These are phyloP conservation scores for Oropetium thomaeum DNA, from an alignment of 176 grass and related monocot genomes.

Conservation along the genomic window DNA sequence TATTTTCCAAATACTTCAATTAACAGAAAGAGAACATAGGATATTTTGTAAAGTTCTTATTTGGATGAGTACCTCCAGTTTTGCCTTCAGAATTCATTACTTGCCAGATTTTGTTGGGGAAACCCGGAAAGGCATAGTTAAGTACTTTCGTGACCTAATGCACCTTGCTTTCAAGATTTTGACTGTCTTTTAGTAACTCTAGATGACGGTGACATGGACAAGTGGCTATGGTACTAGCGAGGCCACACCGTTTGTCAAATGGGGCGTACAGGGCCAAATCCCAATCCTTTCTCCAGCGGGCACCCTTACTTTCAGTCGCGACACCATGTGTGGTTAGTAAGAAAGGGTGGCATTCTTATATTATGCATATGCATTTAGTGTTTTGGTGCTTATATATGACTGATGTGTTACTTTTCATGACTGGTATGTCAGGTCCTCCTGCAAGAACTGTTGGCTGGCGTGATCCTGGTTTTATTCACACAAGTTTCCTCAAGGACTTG, in stretches of 20 bases:
- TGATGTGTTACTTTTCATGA: slow-evolving; percentile 2
- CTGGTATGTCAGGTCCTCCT: slow-evolving; percentile 58
- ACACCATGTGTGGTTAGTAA: slow-evolving; percentile 81
- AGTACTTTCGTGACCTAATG: neutral
- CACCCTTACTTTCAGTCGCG: slow-evolving; percentile 66
- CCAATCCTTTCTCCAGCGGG: slow-evolving; percentile 67
- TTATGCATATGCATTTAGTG: neutral
- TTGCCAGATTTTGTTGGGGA: neutral
- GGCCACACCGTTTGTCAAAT: slow-evolving; percentile 74
- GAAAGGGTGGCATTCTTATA: neutral
- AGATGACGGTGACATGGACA: slow-evolving; percentile 97
- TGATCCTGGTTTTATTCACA: slow-evolving; percentile 91
- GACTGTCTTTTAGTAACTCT: slow-evolving; percentile 27
- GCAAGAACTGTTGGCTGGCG: slow-evolving; percentile 92
- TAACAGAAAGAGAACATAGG: neutral
- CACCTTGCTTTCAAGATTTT: slow-evolving; percentile 6
- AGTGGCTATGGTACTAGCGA: slow-evolving; percentile 77
- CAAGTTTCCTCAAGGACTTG: slow-evolving; percentile 75
- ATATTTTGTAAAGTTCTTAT: neutral
- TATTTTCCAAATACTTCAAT: neutral
- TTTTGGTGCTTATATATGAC: neutral
- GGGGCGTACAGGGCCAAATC: slow-evolving; percentile 56
- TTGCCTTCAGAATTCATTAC: slow-evolving; percentile 6
- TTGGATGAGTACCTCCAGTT: slow-evolving; percentile 14
- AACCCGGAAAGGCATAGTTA: neutral